Percentiles rank a stretch among this genome's conserved stretches.
Conservation (phyloP, 306 rosid genomes). For the Vigna reflexopilosa region DNA sequence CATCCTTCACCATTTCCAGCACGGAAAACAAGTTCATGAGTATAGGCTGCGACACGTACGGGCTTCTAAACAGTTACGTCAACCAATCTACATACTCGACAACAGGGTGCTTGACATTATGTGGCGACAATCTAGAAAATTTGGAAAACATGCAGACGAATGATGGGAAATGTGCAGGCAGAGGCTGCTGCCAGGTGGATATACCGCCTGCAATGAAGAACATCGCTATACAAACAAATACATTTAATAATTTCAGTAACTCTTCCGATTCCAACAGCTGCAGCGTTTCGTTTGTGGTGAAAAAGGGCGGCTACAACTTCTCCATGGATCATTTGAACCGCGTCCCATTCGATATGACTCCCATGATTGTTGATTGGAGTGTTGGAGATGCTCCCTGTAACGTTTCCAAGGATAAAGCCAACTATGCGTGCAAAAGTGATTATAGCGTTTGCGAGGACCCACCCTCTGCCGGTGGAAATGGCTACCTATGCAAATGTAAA, state of each 20-base stretch:
- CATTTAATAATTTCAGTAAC: not conserved
- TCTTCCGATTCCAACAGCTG: not conserved
- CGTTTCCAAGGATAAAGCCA: fast-evolving
- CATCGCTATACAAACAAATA: not conserved
- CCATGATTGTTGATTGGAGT: constrained; percentile 50
- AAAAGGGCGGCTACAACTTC: constrained; percentile 36
- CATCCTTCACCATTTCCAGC: not conserved
- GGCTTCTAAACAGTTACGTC: not conserved
- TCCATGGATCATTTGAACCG: not conserved
- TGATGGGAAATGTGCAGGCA: constrained; percentile 5
- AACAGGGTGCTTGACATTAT: constrained; percentile 30
- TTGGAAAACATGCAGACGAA: not conserved
- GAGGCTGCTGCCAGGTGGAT: constrained; percentile 38
- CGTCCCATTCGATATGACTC: not conserved
- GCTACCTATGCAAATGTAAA: constrained; percentile 28
- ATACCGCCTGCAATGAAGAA: constrained; percentile 19
- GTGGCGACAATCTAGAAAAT: not conserved
- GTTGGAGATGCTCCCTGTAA: constrained; percentile 30
- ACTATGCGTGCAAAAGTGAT: not conserved
- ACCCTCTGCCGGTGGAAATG: not conserved
- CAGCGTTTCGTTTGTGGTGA: constrained; percentile 38
- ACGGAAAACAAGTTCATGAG: constrained; percentile 13
- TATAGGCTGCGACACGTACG: constrained; percentile 3
- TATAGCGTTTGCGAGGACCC: not conserved
- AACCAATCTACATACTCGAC: fast-evolving